Evolutionary conservation across 2,329 filamentous ascomycete species (phyloP).

Genomic region (Exserohilum turcica): DNA sequence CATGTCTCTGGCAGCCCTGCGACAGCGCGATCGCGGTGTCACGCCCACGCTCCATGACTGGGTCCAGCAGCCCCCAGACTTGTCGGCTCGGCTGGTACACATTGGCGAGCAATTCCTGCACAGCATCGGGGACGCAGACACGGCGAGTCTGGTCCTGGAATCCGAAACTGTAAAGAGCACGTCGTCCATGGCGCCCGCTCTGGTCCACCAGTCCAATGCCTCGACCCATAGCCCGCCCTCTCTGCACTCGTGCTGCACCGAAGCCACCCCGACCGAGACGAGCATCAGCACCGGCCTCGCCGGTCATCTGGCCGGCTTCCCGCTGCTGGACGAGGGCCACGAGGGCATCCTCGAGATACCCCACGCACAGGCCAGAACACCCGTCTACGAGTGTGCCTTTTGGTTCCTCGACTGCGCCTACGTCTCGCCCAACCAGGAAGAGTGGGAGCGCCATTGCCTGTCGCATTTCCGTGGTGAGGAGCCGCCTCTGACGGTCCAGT

Average conservation of each 20-base stretch:
- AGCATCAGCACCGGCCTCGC: constrained; percentile 35
- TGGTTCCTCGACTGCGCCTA: constrained; percentile 42
- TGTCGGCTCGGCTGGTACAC: constrained; percentile 34
- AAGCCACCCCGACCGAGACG: constrained; percentile 33
- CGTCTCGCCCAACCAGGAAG: constrained; percentile 23
- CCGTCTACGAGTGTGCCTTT: constrained; percentile 41
- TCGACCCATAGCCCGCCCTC: constrained; percentile 31
- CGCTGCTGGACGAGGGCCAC: constrained; percentile 30
- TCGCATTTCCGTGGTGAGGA: constrained; percentile 42
- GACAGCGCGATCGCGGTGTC: constrained; percentile 26
- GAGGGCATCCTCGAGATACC: constrained; percentile 36
- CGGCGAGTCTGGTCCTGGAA: constrained; percentile 19
- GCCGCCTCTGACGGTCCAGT: constrained; percentile 36
- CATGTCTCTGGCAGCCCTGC: constrained; percentile 27
- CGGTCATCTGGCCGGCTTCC: constrained; percentile 24
- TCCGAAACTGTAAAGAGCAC: constrained; percentile 14
- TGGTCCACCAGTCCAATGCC: constrained; percentile 33
- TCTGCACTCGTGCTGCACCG: constrained; percentile 29
- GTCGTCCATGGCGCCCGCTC: constrained; percentile 42
- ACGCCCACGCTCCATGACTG: constrained; percentile 32
- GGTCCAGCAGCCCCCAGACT: constrained; percentile 32
- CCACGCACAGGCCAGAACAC: constrained; percentile 5
- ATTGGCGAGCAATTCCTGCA: constrained; percentile 18
- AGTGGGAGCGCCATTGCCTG: constrained; percentile 41
- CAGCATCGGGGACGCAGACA: constrained; percentile 16